Percentiles rank a stretch among this genome's conserved stretches.
Evolutionary conservation across 2,329 filamentous ascomycete genomes (phyloP).

Genomic region (Diaporthe nobilis): DNA sequence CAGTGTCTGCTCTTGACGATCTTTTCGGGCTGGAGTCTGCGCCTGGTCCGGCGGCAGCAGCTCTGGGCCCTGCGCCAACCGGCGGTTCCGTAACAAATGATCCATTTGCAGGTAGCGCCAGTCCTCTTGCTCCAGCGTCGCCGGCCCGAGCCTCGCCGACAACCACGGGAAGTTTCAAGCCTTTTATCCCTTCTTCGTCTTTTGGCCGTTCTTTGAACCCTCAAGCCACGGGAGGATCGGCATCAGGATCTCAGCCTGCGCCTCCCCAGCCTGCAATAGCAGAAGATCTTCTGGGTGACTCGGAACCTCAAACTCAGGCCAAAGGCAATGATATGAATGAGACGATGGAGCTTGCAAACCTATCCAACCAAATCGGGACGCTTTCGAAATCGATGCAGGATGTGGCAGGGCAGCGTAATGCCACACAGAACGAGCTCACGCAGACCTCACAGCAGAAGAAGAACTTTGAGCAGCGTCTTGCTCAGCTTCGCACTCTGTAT

Average conservation of each 20-base stretch:
- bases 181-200: conserved; percentile 91
- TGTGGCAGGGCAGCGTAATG: conserved; percentile 84
- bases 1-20: conserved; percentile 85
- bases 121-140: conserved; percentile 66
- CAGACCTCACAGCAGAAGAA: conserved; percentile 89
- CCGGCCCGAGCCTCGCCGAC: conserved; percentile 64
- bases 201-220: conserved; percentile 88
- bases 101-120: conserved; percentile 70
- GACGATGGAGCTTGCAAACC: conserved; percentile 91
- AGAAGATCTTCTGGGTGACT: conserved; percentile 92
- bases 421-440: conserved; percentile 85
- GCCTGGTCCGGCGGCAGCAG: conserved; percentile 62
- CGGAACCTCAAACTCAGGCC: conserved; percentile 79
- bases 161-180: conserved; percentile 77
- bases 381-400: conserved; percentile 95
- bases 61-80: conserved; percentile 76
- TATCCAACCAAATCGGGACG: conserved; percentile 95
- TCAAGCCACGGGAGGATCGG: conserved; percentile 79
- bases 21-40: conserved; percentile 90
- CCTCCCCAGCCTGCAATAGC: conserved; percentile 56
- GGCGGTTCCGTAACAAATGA: conserved; percentile 76
- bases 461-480: conserved; percentile 90
- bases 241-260: conserved; percentile 57
- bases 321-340: conserved; percentile 91
- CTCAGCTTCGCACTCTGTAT: conserved; percentile 88